phyloP scores from a whole-genome alignment of 1,284 basidiomycete genomes.

The Coniferiporia sulphurascens region DNA sequence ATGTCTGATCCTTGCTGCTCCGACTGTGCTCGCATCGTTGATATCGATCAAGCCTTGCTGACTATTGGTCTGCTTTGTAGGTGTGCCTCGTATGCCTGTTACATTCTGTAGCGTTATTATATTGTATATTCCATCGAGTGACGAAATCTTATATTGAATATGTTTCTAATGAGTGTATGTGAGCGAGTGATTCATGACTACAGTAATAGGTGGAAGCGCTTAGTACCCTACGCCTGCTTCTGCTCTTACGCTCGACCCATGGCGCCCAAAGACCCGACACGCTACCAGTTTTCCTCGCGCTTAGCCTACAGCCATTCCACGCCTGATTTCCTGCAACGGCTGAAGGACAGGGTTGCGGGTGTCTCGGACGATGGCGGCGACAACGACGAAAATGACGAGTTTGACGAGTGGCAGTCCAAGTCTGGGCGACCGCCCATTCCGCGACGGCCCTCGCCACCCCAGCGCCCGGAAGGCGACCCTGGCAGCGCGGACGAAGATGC shows the following conservation, averaged over 20 bases:
- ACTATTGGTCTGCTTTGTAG: not conserved
- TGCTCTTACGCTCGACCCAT: not conserved
- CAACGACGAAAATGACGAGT: conserved; percentile 35
- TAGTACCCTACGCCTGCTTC: not conserved
- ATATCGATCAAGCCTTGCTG: not conserved
- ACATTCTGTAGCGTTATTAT: no score
- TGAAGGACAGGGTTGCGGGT: conserved; percentile 56
- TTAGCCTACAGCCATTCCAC: conserved; percentile 51
- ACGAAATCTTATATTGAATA: no score
- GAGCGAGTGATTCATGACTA: no score
- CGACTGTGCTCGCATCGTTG: not conserved
- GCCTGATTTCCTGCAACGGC: conserved; percentile 55
- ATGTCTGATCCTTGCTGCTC: conserved; percentile 52
- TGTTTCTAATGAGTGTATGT: no score
- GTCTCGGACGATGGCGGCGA: conserved; percentile 35
- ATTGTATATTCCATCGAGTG: no score
- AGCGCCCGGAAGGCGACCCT: conserved; percentile 64
- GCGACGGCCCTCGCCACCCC: conserved; percentile 51
- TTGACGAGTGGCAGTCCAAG: conserved; percentile 42
- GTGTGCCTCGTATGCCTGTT: no score
- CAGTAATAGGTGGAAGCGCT: not conserved
- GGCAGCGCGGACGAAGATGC: conserved; percentile 73
- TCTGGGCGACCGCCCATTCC: conserved; percentile 71
- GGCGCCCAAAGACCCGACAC: conserved; percentile 56
- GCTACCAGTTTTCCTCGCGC: conserved; percentile 58